phyloP scores from a whole-genome alignment of 2,329 filamentous ascomycete genomes.

The Thielaviopsis musarum region DNA sequence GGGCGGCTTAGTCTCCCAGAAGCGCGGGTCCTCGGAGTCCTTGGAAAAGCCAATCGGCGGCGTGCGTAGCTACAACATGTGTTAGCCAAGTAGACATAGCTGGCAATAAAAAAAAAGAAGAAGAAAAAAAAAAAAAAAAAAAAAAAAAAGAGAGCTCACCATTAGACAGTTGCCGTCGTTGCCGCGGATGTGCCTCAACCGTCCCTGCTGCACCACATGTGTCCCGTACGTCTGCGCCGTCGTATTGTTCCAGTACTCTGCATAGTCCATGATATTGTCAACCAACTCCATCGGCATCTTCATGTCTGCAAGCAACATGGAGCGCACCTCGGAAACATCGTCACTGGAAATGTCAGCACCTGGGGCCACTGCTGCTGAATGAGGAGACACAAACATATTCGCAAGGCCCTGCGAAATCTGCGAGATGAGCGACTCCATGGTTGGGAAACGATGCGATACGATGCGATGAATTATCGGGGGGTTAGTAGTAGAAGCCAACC shows the following conservation, averaged over 20 bases:
- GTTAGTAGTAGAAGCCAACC: too few species aligned
- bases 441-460: background rate
- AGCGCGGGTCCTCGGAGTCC: background rate
- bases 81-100: background rate
- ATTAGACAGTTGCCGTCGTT: background rate
- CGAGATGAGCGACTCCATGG: background rate
- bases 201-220: background rate
- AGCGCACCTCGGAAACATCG: conserved; percentile 33
- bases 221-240: conserved; percentile 3
- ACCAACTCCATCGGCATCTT: conserved; percentile 37
- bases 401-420: background rate
- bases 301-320: conserved; percentile 27
- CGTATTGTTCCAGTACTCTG: conserved; percentile 45
- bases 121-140: background rate
- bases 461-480: too few species aligned
- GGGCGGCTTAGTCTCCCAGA: background rate
- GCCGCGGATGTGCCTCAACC: background rate
- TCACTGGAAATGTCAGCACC: background rate
- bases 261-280: conserved; percentile 38
- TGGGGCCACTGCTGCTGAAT: background rate
- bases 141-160: background rate
- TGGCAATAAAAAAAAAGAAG: background rate
- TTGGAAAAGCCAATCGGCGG: conserved; percentile 24
- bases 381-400: background rate
- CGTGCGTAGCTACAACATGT: conserved; percentile 22